These are phyloP conservation scores for Xylaria longipes DNA, from an alignment of 495 filamentous ascomycete genomes.

Conservation along the genomic window DNA sequence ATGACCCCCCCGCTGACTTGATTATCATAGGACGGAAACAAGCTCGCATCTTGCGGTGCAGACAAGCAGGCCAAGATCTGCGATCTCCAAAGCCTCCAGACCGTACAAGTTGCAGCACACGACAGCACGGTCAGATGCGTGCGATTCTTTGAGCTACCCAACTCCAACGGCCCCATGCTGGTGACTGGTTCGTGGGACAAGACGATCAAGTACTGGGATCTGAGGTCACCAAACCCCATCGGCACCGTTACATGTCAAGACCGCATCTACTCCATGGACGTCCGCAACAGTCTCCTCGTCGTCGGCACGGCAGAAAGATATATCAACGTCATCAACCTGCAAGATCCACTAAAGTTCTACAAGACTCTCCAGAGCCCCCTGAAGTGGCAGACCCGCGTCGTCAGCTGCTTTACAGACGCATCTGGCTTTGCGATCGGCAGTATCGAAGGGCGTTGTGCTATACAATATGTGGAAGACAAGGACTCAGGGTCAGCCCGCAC, in stretches of 20 bases:
- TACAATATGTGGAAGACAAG: slow-evolving; percentile 89
- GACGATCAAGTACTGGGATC: slow-evolving; percentile 89
- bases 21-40: slow-evolving; percentile 55
- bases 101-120: slow-evolving; percentile 72
- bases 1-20: slow-evolving; percentile 18
- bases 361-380: slow-evolving; percentile 85
- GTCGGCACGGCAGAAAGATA: slow-evolving; percentile 86
- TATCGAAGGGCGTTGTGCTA: slow-evolving; percentile 88
- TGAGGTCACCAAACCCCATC: slow-evolving; percentile 67
- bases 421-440: slow-evolving; percentile 85
- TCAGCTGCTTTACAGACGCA: slow-evolving; percentile 84
- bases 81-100: slow-evolving; percentile 65
- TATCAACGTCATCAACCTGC: slow-evolving; percentile 83
- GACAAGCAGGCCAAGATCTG: slow-evolving; percentile 80
- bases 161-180: slow-evolving; percentile 63
- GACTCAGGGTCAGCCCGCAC: slow-evolving; percentile 61
- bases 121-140: slow-evolving; percentile 74
- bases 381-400: slow-evolving; percentile 85
- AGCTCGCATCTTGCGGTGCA: slow-evolving; percentile 75
- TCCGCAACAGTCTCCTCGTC: slow-evolving; percentile 77
- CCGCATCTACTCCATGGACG: slow-evolving; percentile 87
- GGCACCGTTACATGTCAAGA: slow-evolving; percentile 73
- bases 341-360: slow-evolving; percentile 75
- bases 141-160: slow-evolving; percentile 69
- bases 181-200: slow-evolving; percentile 92